Conservation (phyloP, 2,329 filamentous ascomycete genomes). For the Trichoderma endophyticum region DNA sequence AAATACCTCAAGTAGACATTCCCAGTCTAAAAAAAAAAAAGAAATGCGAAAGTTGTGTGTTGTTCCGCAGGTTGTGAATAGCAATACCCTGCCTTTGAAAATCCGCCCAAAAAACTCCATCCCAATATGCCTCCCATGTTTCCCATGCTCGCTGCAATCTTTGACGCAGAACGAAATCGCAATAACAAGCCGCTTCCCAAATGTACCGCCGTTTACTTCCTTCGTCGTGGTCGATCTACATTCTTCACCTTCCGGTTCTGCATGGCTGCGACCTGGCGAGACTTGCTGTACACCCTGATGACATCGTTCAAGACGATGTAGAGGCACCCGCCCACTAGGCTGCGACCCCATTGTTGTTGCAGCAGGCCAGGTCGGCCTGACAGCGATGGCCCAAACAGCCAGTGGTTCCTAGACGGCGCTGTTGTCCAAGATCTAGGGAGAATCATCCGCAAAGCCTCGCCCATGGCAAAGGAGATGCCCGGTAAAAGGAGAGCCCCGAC, state of each 20-base stretch:
- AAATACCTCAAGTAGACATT: neutral
- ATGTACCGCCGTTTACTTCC: neutral
- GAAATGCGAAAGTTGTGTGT: neutral
- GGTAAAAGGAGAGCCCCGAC: slow-evolving; percentile 70
- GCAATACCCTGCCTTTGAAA: neutral
- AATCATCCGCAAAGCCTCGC: slow-evolving; percentile 66
- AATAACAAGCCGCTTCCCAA: neutral
- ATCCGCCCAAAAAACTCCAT: slow-evolving; percentile 13
- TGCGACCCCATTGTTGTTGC: slow-evolving; percentile 84
- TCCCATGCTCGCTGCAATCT: slow-evolving; percentile 8
- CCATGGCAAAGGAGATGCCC: slow-evolving; percentile 72
- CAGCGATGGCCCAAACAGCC: slow-evolving; percentile 21
- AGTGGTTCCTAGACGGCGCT: slow-evolving; percentile 31
- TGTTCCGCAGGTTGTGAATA: neutral
- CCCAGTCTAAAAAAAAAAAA: neutral
- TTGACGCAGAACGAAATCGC: neutral
- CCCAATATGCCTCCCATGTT: slow-evolving; percentile 2
- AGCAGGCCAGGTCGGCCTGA: slow-evolving; percentile 61
- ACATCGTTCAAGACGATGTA: slow-evolving; percentile 80
- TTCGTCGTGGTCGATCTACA: slow-evolving; percentile 37
- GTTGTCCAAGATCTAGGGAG: slow-evolving; percentile 68
- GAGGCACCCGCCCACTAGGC: slow-evolving; percentile 80
- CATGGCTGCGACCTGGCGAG: slow-evolving; percentile 56
- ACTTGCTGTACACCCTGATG: slow-evolving; percentile 61
- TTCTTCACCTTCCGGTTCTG: slow-evolving; percentile 54